These are phyloP conservation scores for Circinella minor DNA, from an alignment of 371 early-diverging fungal species.

Conservation along the genomic window DNA sequence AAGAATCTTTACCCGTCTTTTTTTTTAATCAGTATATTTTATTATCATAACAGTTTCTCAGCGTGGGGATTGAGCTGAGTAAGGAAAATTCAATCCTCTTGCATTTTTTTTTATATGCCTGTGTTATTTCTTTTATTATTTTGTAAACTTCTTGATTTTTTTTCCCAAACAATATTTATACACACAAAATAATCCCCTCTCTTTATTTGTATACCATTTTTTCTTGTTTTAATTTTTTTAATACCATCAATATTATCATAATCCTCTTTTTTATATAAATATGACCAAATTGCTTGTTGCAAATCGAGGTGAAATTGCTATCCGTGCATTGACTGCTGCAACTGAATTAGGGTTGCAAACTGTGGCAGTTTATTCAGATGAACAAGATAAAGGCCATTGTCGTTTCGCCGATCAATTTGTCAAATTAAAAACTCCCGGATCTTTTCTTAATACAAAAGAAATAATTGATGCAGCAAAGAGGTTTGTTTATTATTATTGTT, in stretches of 20 bases:
- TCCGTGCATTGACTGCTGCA: constrained; percentile 41
- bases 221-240: too few species aligned
- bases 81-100: constrained; percentile 8
- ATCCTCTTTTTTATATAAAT: neutral
- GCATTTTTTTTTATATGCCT: neutral
- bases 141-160: constrained; percentile 3
- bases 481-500: constrained; percentile 11
- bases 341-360: constrained; percentile 40
- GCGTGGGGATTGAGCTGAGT: constrained; percentile 20
- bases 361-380: constrained; percentile 40
- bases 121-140: neutral
- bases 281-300: constrained; percentile 39
- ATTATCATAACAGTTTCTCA: neutral
- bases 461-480: constrained; percentile 40
- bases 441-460: constrained; percentile 34
- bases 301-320: constrained; percentile 54
- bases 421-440: constrained; percentile 25
- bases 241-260: too few species aligned
- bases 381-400: constrained; percentile 42
- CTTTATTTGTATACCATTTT: too few species aligned
- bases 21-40: neutral
- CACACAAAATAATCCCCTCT: too few species aligned
- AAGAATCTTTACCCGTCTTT: constrained; percentile 5
- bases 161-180: neutral
- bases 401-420: constrained; percentile 25